Evolutionary conservation across 2,329 filamentous ascomycete genomes (phyloP), one percentile per base, ranked within the genome.

Genomic region (Exophiala spinifera): DNA sequence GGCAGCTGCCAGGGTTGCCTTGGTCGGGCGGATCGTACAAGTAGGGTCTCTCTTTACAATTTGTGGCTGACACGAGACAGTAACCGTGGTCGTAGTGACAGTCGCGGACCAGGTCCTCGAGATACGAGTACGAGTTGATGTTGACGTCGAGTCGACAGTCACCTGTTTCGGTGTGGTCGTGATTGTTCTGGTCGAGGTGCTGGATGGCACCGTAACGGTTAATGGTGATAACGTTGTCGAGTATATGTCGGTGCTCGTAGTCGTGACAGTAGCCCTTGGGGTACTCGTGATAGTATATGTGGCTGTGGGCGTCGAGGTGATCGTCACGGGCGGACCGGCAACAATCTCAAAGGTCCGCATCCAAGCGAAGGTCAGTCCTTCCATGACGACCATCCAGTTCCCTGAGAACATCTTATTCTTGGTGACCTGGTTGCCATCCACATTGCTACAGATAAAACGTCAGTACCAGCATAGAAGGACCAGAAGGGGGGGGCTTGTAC

Each of bases 331-430:
- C n/a, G 59, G 59, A 20, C 51, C 61, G 4, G 59, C 61, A 43
- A 57, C 60, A 40, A 63, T 50, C 6, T 46, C 49, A 44, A 63
- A 62, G 11, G 47, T 48, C 34, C 61, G 51, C 56, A 53, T 51
- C 52, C 54, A 63, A 11, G 61, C 61, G 28, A 63, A 62, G 2
- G 57, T 59, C 51, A 62, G 40, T 14, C 61, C 61, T 36, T 62
- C 57, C 36, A 63, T 59, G 45, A 62, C 48, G 25, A 61, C 53
- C 2, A 53, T 59, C 60, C 61, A 63, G 15, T 57, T 46, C 7
- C 61, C 60, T 20, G 57, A 61, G 21, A 47, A 57, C 60, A 63
- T 62, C n/a, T 53, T 34, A 28, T 46, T 49, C 50, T 62, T 63
- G 10, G 34, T 46, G 36, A 63, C 7, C 31, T 55, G 51, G 34